Evolutionary conservation across 768 basidiomycete genomes (phyloP).

Genomic region (Leucocoprinus leucothites): DNA sequence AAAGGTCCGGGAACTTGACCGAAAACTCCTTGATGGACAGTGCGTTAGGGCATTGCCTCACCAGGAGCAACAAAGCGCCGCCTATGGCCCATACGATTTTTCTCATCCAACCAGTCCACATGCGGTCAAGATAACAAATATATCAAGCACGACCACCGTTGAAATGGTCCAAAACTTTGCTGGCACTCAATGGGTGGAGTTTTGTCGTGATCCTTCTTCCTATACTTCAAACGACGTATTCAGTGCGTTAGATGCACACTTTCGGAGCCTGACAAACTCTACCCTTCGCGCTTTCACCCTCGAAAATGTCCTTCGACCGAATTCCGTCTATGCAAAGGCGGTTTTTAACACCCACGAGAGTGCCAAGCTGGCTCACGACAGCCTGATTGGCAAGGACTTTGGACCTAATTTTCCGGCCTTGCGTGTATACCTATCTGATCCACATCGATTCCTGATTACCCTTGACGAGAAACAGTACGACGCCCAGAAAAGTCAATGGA

Average conservation of each 20-base stretch:
- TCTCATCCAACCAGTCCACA: background rate
- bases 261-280: background rate
- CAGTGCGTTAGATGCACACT: conserved; percentile 2
- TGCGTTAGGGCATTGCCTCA: conserved; percentile 46
- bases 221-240: conserved; percentile 8
- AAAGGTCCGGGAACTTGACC: conserved; percentile 22
- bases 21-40: conserved; percentile 34
- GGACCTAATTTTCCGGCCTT: conserved; percentile 28
- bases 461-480: conserved; percentile 47
- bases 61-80: conserved; percentile 28
- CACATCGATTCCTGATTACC: conserved; percentile 47
- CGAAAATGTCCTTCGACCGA: background rate
- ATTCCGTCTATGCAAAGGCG: conserved; percentile 29
- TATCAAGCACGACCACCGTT: background rate
- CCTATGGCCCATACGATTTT: background rate
- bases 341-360: conserved; percentile 48
- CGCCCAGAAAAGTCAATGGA: conserved; percentile 50
- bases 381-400: conserved; percentile 30
- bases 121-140: conserved; percentile 8
- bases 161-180: conserved; percentile 3
- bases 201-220: background rate
- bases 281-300: conserved; percentile 7
- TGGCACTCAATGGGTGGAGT: background rate
- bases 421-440: conserved; percentile 42
- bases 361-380: conserved; percentile 36